Evolutionary conservation across 2,329 filamentous ascomycete species (phyloP).

Genomic region (Grosmannia serpens): DNA sequence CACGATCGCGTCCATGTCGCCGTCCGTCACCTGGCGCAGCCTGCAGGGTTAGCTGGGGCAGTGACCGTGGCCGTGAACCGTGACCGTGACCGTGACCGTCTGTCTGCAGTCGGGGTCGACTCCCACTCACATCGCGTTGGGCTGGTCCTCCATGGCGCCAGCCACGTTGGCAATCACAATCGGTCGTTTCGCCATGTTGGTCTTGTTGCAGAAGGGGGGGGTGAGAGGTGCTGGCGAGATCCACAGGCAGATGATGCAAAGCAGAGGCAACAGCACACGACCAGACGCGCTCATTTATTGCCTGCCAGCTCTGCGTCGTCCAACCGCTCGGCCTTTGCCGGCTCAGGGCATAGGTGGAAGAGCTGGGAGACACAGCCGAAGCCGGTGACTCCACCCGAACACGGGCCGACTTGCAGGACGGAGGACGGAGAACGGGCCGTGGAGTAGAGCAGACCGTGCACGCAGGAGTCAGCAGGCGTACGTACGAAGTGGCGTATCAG

Average conservation of each 20-base stretch:
- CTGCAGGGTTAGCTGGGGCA: neutral
- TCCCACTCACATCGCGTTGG: neutral
- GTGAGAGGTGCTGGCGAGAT: too few species aligned
- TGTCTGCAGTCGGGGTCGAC: too few species aligned
- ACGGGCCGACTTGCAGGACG: neutral
- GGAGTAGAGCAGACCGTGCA: too few species aligned
- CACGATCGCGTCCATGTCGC: slow-evolving; percentile 8
- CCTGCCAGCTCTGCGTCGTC: neutral
- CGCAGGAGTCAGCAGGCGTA: too few species aligned
- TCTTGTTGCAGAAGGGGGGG: too few species aligned
- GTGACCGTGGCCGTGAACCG: too few species aligned
- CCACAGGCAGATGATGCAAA: too few species aligned
- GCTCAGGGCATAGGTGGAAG: neutral
- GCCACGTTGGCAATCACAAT: neutral
- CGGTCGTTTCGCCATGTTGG: neutral
- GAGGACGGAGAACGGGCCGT: too few species aligned
- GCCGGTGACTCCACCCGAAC: neutral
- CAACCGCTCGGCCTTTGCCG: neutral
- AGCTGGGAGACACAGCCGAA: neutral
- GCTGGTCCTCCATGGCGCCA: neutral
- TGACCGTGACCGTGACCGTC: too few species aligned
- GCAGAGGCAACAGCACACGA: too few species aligned
- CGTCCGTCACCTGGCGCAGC: neutral
- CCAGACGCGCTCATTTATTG: too few species aligned
- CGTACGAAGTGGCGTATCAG: too few species aligned